phyloP scores from a whole-genome alignment of 495 filamentous ascomycete genomes.

The Neurospora sp. region DNA sequence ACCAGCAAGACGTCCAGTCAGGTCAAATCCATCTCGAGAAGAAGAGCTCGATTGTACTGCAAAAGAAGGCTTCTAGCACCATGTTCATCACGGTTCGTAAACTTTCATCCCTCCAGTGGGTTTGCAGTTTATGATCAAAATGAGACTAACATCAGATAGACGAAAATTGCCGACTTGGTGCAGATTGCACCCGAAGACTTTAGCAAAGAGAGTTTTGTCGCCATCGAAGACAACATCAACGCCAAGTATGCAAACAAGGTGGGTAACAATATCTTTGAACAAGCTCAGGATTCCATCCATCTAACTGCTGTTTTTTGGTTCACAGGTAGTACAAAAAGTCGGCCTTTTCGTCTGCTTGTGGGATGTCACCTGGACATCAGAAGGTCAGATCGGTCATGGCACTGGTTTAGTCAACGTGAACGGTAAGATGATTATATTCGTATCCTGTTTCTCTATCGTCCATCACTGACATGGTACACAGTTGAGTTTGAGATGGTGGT shows the following conservation, averaged over 20 bases:
- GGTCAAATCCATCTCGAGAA: background rate
- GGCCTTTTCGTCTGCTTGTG: slow-evolving; percentile 89
- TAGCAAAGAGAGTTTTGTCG: slow-evolving; percentile 60
- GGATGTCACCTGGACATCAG: slow-evolving; percentile 75
- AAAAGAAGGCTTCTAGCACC: background rate
- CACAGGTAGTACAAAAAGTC: slow-evolving; percentile 50
- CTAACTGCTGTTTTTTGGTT: background rate
- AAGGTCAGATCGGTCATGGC: slow-evolving; percentile 86
- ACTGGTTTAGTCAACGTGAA: slow-evolving; percentile 86
- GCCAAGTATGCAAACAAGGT: slow-evolving; percentile 92
- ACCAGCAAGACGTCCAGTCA: background rate
- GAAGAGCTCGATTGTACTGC: background rate
- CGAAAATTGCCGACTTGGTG: slow-evolving; percentile 78
- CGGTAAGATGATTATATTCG: slow-evolving; percentile 37
- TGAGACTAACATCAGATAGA: slow-evolving; percentile 24
- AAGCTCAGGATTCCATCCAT: background rate
- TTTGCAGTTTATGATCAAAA: background rate
- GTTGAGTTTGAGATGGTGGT: slow-evolving; percentile 90
- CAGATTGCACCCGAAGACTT: slow-evolving; percentile 84
- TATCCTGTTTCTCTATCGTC: background rate
- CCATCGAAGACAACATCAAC: slow-evolving; percentile 90
- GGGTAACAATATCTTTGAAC: slow-evolving; percentile 6
- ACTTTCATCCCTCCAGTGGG: background rate
- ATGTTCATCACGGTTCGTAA: slow-evolving; percentile 1
- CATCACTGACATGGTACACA: slow-evolving; percentile 22